phyloP scores from a whole-genome alignment of 2,329 filamentous ascomycete genomes.

The Tolypocladium paradoxum region DNA sequence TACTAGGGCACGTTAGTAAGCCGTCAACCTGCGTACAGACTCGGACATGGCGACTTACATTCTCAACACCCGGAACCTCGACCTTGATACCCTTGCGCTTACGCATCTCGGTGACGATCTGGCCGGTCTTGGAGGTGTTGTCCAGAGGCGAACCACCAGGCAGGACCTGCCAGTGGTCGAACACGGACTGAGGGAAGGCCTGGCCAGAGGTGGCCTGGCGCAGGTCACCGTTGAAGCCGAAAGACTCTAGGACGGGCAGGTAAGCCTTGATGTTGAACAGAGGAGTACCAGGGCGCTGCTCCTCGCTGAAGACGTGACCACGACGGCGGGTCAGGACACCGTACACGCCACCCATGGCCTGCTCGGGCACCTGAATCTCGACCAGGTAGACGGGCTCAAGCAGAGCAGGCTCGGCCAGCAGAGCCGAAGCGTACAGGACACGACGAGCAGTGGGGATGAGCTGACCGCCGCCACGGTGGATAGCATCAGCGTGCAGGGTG shows the following conservation, averaged over 20 bases:
- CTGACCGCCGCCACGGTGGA: conserved; percentile 98
- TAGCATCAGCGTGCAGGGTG: conserved; percentile 97
- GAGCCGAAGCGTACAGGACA: conserved; percentile 87
- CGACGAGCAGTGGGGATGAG: conserved; percentile 96
- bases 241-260: conserved; percentile 92
- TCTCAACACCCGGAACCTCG: conserved; percentile 83
- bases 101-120: conserved; percentile 79
- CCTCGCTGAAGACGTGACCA: conserved; percentile 98
- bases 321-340: conserved; percentile 93
- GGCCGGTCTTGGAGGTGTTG: conserved; percentile 66
- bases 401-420: conserved; percentile 83
- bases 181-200: conserved; percentile 97
- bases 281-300: conserved; percentile 96
- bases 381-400: conserved; percentile 98
- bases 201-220: conserved; percentile 88
- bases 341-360: conserved; percentile 99
- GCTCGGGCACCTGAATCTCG: conserved; percentile 98
- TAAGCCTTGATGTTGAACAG: conserved; percentile 99
- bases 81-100: conserved; percentile 99
- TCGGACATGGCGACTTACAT: conserved; percentile 55
- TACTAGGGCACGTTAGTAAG: conserved; percentile 46
- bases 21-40: not conserved
- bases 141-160: conserved; percentile 91
- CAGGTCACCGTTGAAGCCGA: conserved; percentile 98
- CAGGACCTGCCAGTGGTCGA: conserved; percentile 97